phyloP scores from a whole-genome alignment of 148 eudicot species.

The Dianthus caryophyllus region DNA sequence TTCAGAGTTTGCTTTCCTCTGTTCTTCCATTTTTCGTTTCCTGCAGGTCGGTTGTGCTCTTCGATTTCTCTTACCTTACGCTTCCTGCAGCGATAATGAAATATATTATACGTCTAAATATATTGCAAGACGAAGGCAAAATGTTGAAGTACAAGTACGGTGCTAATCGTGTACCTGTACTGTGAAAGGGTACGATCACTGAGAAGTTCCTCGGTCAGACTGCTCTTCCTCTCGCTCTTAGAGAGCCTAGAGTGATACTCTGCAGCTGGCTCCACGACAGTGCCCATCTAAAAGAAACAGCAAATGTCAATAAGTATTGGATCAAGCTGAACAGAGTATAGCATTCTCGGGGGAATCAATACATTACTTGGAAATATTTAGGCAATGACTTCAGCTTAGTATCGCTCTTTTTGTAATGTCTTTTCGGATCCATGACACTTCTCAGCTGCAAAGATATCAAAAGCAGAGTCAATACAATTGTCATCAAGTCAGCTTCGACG shows the following conservation, averaged over 20 bases:
- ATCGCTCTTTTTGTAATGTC: conserved; percentile 92
- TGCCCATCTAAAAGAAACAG: conserved; percentile 56
- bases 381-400: conserved; percentile 65
- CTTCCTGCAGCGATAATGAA: conserved; percentile 60
- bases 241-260: conserved; percentile 70
- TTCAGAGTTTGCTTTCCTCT: conserved; percentile 44
- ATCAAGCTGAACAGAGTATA: neutral
- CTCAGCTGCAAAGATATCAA: conserved; percentile 53
- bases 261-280: conserved; percentile 62
- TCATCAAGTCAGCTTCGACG: neutral
- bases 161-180: conserved; percentile 47
- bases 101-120: neutral
- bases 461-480: conserved; percentile 1
- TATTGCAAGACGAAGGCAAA: neutral
- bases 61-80: conserved; percentile 89
- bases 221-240: conserved; percentile 74
- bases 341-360: neutral
- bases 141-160: neutral
- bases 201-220: conserved; percentile 83
- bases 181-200: conserved; percentile 43
- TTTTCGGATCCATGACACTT: conserved; percentile 84
- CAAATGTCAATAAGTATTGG: neutral
- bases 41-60: conserved; percentile 54
- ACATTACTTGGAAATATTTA: conserved; percentile 75
- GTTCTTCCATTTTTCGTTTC: conserved; percentile 72